Evolutionary conservation across 345 rosid genomes (phyloP), one percentile per base, ranked within the genome.

Genomic region (Moricandia arvensis): DNA sequence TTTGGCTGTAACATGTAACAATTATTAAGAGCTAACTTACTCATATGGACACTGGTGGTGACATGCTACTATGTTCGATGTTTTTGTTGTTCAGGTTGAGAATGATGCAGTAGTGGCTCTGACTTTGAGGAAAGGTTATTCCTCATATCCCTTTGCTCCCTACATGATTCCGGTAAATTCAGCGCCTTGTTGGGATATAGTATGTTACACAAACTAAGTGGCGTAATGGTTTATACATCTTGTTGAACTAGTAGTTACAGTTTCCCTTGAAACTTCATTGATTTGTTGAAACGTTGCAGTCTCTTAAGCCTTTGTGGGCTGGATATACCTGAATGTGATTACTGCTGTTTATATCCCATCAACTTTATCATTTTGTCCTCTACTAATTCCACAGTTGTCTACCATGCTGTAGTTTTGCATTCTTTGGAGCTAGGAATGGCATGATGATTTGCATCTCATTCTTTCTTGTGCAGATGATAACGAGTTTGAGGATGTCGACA

Each of bases 51-150:
- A 38, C 15, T 55, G 63, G 38, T 53, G 24, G 17, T 71, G 38
- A 57, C 15, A 3, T 54, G 59, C 10, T 13, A 9, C 61, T 13
- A 38, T 11, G 6, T 30, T 38, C 13, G 18, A 55, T 58, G 38
- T 30, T 2, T 45, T 7, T 1, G 74, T 47, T 80, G 72, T 85
- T 51, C 88, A 94, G 98, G 96, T 95, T 75, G 97, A 95, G 85
- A 95, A 95, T 79, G 99, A 95, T 79, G 91, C 95, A 37, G 88
- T 90, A n/a, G 90, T 95, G 77, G 97, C 97, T 65, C 79, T 95
- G 80, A 86, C 97, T 41, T 82, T 90, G 74, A 88, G 89, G 75
- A 92, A 89, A 95, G 97, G 97, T 92, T 61, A 64, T 33, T 8
- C 41, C 35, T 75, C 76, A 49, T 27, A 17, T 64, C 74, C 80